Evolutionary conservation across 768 basidiomycete species (phyloP), one percentile per base, ranked within the genome.

Genomic region (Megacollybia marginata): DNA sequence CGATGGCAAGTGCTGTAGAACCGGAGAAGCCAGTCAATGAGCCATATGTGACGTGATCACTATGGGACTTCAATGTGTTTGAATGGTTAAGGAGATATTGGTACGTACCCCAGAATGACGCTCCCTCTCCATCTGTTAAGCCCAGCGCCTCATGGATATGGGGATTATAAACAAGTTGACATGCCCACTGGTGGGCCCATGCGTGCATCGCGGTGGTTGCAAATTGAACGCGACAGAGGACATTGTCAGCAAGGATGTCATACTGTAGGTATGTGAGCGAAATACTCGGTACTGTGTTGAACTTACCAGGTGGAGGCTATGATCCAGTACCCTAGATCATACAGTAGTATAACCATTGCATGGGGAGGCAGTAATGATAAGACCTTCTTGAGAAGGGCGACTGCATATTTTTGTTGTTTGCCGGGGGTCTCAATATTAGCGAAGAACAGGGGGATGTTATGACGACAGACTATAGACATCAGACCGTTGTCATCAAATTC

Each of bases 141-240:
- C 57, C 56, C 20, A 48, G 40, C 10, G 50, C 57, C 8, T 34
- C 13, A 10, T 52, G 35, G n/a, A 56, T 40, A 32, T 57, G 33
- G 5, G 57, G 57, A 19, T 58, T 53, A 33, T 59, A 58, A 4
- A 51, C 46, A 45, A 49, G 35, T 31, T 52, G 51, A 43, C 57
- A 58, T 16, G 49, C 43, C 57, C 57, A 58, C 34, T 58, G 44
- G 28, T 58, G 57, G 11, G 57, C 56, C 33, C 57, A 58, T 16
- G 57, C 57, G 44, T 58, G 57, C 45, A 58, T 56, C 1, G 55
- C 53, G 5, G 57, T 43, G 9, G 49, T 47, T 4, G 53, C 53
- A 12, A 55, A 62, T 11, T 16, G 16, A 10, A 64, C 13, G 5
- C 54, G 48, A 3, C 31, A 9, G 10, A 44, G 44, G n/a, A 57